These are phyloP conservation scores for Puccinia hordei DNA, from an alignment of 1,284 basidiomycete genomes.

Conservation along the genomic window DNA sequence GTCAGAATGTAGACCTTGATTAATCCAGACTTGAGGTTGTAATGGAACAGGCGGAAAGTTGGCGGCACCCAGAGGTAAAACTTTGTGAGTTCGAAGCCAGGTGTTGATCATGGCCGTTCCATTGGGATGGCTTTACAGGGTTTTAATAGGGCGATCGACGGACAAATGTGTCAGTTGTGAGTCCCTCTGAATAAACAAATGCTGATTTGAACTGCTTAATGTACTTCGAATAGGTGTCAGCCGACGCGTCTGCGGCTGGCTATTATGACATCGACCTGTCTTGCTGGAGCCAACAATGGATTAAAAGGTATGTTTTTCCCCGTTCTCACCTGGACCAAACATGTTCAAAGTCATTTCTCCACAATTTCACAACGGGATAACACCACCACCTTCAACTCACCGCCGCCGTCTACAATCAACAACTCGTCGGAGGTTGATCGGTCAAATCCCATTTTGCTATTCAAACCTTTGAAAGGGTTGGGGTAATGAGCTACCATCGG, in stretches of 20 bases:
- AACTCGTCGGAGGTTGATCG: slow-evolving; percentile 57
- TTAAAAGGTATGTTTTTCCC: slow-evolving; percentile 65
- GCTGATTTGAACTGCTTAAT: too few species aligned
- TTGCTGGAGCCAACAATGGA: slow-evolving; percentile 68
- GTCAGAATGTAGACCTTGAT: slow-evolving; percentile 15
- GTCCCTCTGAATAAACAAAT: too few species aligned
- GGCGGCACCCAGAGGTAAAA: neutral
- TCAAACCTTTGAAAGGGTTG: slow-evolving; percentile 51
- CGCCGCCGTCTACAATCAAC: slow-evolving; percentile 63
- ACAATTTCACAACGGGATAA: neutral
- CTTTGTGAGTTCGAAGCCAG: slow-evolving; percentile 49
- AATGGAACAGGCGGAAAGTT: slow-evolving; percentile 28
- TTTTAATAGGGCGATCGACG: too few species aligned
- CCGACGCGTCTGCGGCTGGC: slow-evolving; percentile 69
- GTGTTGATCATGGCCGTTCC: slow-evolving; percentile 62
- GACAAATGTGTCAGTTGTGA: too few species aligned
- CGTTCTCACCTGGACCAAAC: slow-evolving; percentile 18
- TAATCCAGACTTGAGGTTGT: slow-evolving; percentile 5
- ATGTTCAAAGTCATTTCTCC: neutral
- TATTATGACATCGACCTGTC: slow-evolving; percentile 70
- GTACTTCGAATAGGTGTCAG: too few species aligned
- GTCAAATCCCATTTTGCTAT: slow-evolving; percentile 49
- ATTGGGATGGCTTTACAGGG: too few species aligned
- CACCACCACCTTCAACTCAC: slow-evolving; percentile 59
- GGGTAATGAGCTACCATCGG: slow-evolving; percentile 13